Percentiles rank a stretch among this genome's conserved stretches.
Evolutionary conservation across 2,329 filamentous ascomycete genomes (phyloP).

Genomic region (Coniochaeta ligniaria): DNA sequence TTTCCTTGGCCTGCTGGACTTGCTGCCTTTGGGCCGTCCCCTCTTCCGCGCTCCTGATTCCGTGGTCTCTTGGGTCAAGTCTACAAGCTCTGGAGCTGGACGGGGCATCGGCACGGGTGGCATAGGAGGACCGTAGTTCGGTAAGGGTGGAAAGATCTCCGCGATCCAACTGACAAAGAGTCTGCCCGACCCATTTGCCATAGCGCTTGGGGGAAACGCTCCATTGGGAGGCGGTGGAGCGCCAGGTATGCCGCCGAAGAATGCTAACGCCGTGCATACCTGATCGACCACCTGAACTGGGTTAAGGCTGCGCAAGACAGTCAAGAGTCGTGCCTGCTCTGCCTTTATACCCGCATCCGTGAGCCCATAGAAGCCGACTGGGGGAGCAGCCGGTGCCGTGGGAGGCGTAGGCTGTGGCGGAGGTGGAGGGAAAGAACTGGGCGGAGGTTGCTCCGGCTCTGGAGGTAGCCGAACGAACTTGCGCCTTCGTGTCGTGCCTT

Average conservation of each 20-base stretch:
- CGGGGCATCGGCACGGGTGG: slow-evolving; percentile 12
- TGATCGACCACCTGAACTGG: slow-evolving; percentile 53
- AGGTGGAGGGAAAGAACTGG: background rate
- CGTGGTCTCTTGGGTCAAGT: background rate
- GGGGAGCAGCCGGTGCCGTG: slow-evolving; percentile 6
- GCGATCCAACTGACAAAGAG: slow-evolving; percentile 55
- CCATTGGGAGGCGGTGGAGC: slow-evolving; percentile 42
- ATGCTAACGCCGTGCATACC: slow-evolving; percentile 54
- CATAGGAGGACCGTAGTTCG: slow-evolving; percentile 24
- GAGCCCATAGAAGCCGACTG: slow-evolving; percentile 17
- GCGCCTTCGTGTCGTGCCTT: slow-evolving; percentile 41
- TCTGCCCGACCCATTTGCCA: slow-evolving; percentile 48
- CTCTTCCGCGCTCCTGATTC: slow-evolving; percentile 29
- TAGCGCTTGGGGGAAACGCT: slow-evolving; percentile 47
- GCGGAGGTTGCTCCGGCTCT: slow-evolving; percentile 5
- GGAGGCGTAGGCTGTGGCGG: background rate
- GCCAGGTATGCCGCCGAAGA: slow-evolving; percentile 54
- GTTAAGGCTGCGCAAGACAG: slow-evolving; percentile 46
- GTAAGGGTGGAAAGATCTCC: slow-evolving; percentile 47
- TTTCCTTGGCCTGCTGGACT: slow-evolving; percentile 35
- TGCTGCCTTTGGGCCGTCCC: slow-evolving; percentile 52
- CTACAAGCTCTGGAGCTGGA: slow-evolving; percentile 6
- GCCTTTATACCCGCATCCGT: slow-evolving; percentile 23
- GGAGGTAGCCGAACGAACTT: slow-evolving; percentile 25
- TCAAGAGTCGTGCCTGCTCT: slow-evolving; percentile 56